A percentile compares a stretch with the other conserved stretches of the same genome.
Conservation (phyloP, 2,329 filamentous ascomycete species). For the Pseudomassariella vexata region DNA sequence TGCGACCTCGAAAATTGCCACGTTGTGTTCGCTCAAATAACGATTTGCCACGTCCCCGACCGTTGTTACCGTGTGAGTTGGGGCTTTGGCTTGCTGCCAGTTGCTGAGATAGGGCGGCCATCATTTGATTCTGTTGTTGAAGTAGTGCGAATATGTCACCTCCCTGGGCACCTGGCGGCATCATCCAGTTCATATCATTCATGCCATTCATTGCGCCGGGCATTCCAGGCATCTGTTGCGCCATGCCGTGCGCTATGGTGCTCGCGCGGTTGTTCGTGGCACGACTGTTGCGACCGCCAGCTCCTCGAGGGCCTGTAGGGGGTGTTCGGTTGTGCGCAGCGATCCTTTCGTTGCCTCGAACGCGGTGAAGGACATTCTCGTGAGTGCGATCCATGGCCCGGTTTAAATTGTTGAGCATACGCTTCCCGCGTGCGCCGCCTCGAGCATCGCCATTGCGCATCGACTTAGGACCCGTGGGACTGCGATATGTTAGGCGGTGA, state of each 20-base stretch:
- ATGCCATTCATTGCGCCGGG: slow-evolving; percentile 35
- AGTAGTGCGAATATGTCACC: slow-evolving; percentile 72
- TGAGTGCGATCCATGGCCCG: slow-evolving; percentile 73
- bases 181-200: slow-evolving; percentile 41
- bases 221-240: slow-evolving; percentile 34
- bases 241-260: slow-evolving; percentile 42
- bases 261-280: slow-evolving; percentile 45
- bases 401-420: slow-evolving; percentile 79
- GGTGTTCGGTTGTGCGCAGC: slow-evolving; percentile 68
- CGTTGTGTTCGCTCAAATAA: slow-evolving; percentile 69
- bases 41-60: slow-evolving; percentile 47
- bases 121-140: slow-evolving; percentile 83
- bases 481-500: slow-evolving; percentile 40
- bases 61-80: slow-evolving; percentile 37
- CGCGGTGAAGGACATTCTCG: slow-evolving; percentile 75
- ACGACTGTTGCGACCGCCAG: slow-evolving; percentile 41
- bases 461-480: slow-evolving; percentile 89
- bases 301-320: slow-evolving; percentile 64
- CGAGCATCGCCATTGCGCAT: slow-evolving; percentile 64
- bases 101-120: slow-evolving; percentile 67
- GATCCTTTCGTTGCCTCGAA: slow-evolving; percentile 76
- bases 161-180: slow-evolving; percentile 57
- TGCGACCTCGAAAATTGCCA: slow-evolving; percentile 41
- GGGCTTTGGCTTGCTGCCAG: slow-evolving; percentile 48
- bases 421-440: slow-evolving; percentile 61